These are phyloP conservation scores for Arctium lappa DNA, from an alignment of 129 eudicot genomes.

Conservation along the genomic window DNA sequence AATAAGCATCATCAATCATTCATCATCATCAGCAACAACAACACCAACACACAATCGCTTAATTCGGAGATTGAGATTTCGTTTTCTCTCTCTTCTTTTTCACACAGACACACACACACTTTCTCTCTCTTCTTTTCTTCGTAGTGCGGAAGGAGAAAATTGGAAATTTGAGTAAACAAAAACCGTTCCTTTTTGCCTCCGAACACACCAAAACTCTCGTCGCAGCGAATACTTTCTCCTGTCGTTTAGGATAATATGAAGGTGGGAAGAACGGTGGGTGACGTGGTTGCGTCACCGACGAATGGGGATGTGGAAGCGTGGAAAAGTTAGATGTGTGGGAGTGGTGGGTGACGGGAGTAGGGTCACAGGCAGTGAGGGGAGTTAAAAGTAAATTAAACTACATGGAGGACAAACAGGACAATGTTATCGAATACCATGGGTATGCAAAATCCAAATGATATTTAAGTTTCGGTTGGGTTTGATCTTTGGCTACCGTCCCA, in stretches of 20 bases:
- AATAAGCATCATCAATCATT: constrained; percentile 28
- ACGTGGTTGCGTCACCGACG: neutral
- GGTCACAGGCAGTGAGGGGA: constrained; percentile 18
- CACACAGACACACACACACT: constrained; percentile 5
- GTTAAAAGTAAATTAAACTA: neutral
- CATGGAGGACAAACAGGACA: constrained; percentile 25
- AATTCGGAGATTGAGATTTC: constrained; percentile 28
- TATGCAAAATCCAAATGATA: too few species aligned
- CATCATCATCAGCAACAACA: constrained; percentile 6
- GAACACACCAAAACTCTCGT: constrained; percentile 27
- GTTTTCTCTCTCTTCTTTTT: constrained; percentile 13
- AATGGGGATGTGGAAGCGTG: neutral
- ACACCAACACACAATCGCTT: constrained; percentile 14
- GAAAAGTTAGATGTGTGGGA: neutral
- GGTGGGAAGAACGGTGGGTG: neutral
- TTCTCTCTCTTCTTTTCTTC: constrained; percentile 24
- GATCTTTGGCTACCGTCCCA: too few species aligned
- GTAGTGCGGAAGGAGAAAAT: constrained; percentile 29
- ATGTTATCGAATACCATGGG: constrained; percentile 9
- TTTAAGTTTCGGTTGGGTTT: too few species aligned
- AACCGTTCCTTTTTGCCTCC: constrained; percentile 34
- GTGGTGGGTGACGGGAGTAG: constrained; percentile 1
- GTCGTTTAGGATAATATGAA: constrained; percentile 20
- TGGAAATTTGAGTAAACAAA: constrained; percentile 24
- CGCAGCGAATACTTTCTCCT: constrained; percentile 20